Evolutionary conservation across 2,329 filamentous ascomycete genomes (phyloP).

Genomic region (Hirsutella minnesotensis): DNA sequence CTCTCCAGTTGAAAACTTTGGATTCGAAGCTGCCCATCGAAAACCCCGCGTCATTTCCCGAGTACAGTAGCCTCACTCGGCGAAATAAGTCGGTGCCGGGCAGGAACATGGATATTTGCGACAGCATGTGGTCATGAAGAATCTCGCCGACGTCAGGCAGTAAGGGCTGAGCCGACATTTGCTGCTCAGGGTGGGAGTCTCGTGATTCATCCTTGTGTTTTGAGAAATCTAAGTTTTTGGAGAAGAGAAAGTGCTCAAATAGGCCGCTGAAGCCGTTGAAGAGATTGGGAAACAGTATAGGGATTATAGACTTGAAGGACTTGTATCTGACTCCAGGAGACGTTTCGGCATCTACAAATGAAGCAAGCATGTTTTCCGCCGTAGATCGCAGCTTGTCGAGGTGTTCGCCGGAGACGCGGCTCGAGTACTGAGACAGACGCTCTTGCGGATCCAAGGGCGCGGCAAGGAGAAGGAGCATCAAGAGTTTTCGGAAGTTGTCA

Average conservation of each 20-base stretch:
- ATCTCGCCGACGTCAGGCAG: slow-evolving; percentile 45
- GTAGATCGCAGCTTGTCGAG: slow-evolving; percentile 47
- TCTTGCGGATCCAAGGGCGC: slow-evolving; percentile 56
- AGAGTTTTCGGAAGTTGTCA: slow-evolving; percentile 58
- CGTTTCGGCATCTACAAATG: slow-evolving; percentile 54
- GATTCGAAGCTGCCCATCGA: slow-evolving; percentile 68
- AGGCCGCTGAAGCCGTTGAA: slow-evolving; percentile 57
- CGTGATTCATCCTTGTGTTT: slow-evolving; percentile 27
- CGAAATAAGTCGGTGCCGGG: slow-evolving; percentile 53
- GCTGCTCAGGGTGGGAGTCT: slow-evolving; percentile 3
- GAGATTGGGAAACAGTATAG: slow-evolving; percentile 49
- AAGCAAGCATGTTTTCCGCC: slow-evolving; percentile 52
- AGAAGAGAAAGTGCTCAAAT: slow-evolving; percentile 67
- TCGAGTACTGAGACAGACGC: slow-evolving; percentile 47
- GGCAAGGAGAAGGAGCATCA: slow-evolving; percentile 57
- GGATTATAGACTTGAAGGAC: slow-evolving; percentile 48
- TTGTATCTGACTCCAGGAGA: slow-evolving; percentile 50
- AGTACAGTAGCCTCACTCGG: slow-evolving; percentile 55
- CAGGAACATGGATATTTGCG: slow-evolving; percentile 64
- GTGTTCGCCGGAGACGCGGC: slow-evolving; percentile 41
- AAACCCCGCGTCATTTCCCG: slow-evolving; percentile 59
- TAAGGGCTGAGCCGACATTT: slow-evolving; percentile 30
- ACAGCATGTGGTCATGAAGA: slow-evolving; percentile 50
- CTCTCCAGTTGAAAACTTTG: slow-evolving; percentile 66
- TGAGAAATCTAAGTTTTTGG: slow-evolving; percentile 56